Conservation (phyloP, 148 eudicot species). For the Dysphania ambrosioides region DNA sequence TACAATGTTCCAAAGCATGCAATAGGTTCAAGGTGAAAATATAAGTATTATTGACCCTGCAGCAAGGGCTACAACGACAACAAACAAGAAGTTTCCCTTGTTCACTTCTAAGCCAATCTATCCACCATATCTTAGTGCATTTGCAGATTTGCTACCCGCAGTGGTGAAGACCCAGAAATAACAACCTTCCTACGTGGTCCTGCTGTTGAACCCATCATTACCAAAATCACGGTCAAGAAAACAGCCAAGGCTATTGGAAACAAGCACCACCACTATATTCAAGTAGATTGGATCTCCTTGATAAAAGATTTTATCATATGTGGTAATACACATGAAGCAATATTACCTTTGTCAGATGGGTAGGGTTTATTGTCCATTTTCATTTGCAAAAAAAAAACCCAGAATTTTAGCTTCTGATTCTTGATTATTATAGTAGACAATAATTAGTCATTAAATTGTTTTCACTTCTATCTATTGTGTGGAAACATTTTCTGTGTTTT, state of each 20-base stretch:
- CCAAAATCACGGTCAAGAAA: conserved; percentile 12
- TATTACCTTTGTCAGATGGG: neutral
- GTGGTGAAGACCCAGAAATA: neutral
- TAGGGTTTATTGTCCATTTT: neutral
- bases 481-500: too few relatives aligned
- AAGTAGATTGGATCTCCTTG: conserved; percentile 17
- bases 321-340: neutral
- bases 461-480: too few relatives aligned
- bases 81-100: conserved; percentile 12
- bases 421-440: neutral
- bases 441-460: neutral
- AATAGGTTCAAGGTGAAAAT: conserved; percentile 8
- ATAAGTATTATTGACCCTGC: neutral
- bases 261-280: conserved; percentile 24
- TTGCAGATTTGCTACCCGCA: conserved; percentile 9
- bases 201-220: neutral
- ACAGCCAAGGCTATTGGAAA: conserved; percentile 19
- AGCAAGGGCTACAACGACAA: conserved; percentile 8
- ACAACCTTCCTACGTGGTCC: conserved; percentile 25
- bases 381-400: neutral
- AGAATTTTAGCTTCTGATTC: too few relatives aligned
- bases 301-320: conserved; percentile 13
- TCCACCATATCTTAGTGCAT: conserved; percentile 13
- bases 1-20: conserved; percentile 3
- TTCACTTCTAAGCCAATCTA: conserved; percentile 13